These are phyloP conservation scores for Phaseolus lunatus DNA, from an alignment of 306 rosid species.

Conservation along the genomic window DNA sequence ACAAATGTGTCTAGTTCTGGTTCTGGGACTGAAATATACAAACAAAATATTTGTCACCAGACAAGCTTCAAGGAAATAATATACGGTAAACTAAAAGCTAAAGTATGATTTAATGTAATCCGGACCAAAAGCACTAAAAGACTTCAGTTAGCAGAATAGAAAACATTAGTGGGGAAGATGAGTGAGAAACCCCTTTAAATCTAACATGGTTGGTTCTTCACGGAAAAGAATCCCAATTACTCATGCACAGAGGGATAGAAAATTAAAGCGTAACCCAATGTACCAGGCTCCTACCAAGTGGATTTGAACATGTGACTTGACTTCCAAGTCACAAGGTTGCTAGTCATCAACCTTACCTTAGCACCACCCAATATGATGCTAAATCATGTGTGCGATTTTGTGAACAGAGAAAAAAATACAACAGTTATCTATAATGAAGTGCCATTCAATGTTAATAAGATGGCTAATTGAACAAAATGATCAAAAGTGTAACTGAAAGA, in stretches of 20 bases:
- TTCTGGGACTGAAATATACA: constrained; percentile 69
- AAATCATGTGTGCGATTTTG: neutral
- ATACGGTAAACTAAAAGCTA: neutral
- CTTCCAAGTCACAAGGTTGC: neutral
- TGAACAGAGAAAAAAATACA: neutral
- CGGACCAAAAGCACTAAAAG: constrained; percentile 1
- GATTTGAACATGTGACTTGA: neutral
- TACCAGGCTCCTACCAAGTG: neutral
- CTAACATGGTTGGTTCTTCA: constrained; percentile 3
- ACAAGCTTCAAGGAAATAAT: constrained; percentile 9
- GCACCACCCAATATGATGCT: neutral
- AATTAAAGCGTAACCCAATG: neutral
- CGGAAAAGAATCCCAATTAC: constrained; percentile 12
- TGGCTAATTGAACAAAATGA: neutral
- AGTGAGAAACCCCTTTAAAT: constrained; percentile 5
- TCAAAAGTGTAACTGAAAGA: neutral
- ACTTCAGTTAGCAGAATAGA: neutral
- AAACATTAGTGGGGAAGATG: neutral
- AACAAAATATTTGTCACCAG: constrained; percentile 4
- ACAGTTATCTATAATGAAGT: neutral
- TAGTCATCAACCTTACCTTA: neutral
- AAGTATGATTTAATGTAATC: neutral
- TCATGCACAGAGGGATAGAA: constrained; percentile 19
- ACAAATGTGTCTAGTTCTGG: constrained; percentile 80
- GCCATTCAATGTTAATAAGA: constrained; percentile 11